Evolutionary conservation across 805 yeast genomes (phyloP).

Genomic region (Kodamaea restingae): DNA sequence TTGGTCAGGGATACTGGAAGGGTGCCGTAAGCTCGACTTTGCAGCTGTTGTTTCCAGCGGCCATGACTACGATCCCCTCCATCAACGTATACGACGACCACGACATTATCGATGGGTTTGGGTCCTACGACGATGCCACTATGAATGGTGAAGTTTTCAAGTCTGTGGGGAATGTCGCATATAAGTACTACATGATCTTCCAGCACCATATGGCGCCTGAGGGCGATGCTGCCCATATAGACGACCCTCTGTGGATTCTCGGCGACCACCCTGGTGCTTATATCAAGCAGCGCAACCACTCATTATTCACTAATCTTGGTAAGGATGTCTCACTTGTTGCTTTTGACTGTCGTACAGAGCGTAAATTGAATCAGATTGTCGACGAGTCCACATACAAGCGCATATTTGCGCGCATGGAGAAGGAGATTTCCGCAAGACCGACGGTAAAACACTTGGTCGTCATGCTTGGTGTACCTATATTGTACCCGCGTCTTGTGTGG

Average conservation of each 20-base stretch:
- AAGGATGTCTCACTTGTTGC: constrained; percentile 68
- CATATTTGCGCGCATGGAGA: constrained; percentile 55
- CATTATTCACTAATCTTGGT: constrained; percentile 72
- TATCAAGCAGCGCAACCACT: constrained; percentile 62
- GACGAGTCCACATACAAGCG: constrained; percentile 50
- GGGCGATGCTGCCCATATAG: constrained; percentile 21
- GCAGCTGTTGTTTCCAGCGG: constrained; percentile 65
- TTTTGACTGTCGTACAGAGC: constrained; percentile 89
- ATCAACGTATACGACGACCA: constrained; percentile 91
- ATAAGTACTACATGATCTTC: constrained; percentile 82
- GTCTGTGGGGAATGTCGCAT: constrained; percentile 75
- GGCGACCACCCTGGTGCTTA: constrained; percentile 61
- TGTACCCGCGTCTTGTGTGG: constrained; percentile 93
- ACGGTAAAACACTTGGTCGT: constrained; percentile 68
- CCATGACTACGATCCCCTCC: constrained; percentile 80
- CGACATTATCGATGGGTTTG: constrained; percentile 95
- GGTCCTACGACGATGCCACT: constrained; percentile 74
- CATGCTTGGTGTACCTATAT: constrained; percentile 90
- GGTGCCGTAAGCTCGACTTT: constrained; percentile 64
- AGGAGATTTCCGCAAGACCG: constrained; percentile 52
- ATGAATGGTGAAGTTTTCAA: constrained; percentile 68
- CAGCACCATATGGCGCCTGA: constrained; percentile 72
- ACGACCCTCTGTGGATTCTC: constrained; percentile 57
- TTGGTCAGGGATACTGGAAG: constrained; percentile 82
- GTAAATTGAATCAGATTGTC: constrained; percentile 59